A percentile compares a stretch with the other conserved stretches of the same genome.
Conservation (phyloP, 1,139 yeast species). For the Wickerhamomyces sp. region DNA sequence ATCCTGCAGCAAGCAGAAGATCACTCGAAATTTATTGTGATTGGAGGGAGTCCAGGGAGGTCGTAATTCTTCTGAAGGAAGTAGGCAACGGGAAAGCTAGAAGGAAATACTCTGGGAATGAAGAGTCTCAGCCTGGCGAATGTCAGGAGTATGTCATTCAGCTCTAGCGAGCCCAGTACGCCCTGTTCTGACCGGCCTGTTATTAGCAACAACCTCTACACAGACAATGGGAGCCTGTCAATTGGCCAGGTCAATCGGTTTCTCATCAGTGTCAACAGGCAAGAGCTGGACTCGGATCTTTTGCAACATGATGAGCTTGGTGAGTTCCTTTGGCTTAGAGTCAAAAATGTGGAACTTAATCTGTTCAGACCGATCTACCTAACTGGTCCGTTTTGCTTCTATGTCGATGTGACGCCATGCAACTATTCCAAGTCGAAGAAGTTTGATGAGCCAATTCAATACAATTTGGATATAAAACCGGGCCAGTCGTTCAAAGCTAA, state of each 20-base stretch:
- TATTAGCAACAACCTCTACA: conserved; percentile 6
- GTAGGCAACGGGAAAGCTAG: no score
- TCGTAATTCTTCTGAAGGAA: no score
- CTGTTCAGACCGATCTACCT: conserved; percentile 51
- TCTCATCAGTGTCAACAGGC: conserved; percentile 3
- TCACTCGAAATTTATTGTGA: no score
- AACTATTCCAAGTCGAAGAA: conserved; percentile 37
- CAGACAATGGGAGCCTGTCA: conserved; percentile 7
- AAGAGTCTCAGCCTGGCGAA: no score
- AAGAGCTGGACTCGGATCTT: not conserved
- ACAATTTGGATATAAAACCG: conserved; percentile 42
- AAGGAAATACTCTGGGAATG: no score
- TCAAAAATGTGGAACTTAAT: conserved; percentile 47
- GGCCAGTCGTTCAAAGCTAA: conserved; percentile 50
- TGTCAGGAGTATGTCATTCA: no score
- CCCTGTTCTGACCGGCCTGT: not conserved
- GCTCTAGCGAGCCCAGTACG: not conserved
- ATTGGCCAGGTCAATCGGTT: conserved; percentile 20
- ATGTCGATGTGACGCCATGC: conserved; percentile 53
- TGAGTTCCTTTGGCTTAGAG: conserved; percentile 30
- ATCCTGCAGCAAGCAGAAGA: no score
- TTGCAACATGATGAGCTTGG: conserved; percentile 9
- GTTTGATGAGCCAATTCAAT: conserved; percentile 30
- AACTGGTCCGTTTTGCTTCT: conserved; percentile 57
- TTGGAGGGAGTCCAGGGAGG: no score